These are phyloP conservation scores for Mucor velutinosus DNA, from an alignment of 371 early-diverging fungal genomes.

Conservation along the genomic window DNA sequence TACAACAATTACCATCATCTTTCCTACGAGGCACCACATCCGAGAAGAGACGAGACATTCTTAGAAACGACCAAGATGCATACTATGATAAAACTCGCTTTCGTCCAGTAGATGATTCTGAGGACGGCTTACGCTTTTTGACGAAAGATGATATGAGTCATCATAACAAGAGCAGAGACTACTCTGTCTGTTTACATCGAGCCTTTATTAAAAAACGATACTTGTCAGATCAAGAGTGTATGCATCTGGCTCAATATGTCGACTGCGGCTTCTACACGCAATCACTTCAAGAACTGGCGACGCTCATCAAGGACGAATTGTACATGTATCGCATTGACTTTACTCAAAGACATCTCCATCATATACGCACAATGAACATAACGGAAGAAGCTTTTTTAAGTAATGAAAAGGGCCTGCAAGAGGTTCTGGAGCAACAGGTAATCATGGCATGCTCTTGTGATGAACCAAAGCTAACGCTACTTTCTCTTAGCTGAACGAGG, in stretches of 20 bases:
- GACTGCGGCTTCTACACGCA: not conserved
- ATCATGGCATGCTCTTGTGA: not conserved
- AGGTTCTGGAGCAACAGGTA: not conserved
- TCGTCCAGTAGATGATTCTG: not conserved
- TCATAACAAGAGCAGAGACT: not conserved
- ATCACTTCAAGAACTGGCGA: not conserved
- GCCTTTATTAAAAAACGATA: not conserved
- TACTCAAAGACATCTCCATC: not conserved
- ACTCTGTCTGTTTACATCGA: not conserved
- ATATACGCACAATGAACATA: conserved; percentile 2
- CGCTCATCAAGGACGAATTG: not conserved
- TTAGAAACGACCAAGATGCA: not conserved
- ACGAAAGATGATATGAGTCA: not conserved
- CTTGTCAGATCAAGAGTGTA: not conserved
- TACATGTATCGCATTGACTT: conserved; percentile 1
- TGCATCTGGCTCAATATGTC: not conserved
- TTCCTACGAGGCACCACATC: not conserved
- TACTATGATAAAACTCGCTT: not conserved
- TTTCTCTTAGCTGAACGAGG: not conserved
- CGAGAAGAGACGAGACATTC: not conserved
- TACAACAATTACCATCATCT: not conserved
- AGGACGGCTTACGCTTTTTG: not conserved
- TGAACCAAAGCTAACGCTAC: not conserved
- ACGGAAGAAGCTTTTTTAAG: not conserved
- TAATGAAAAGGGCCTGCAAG: not conserved